phyloP scores from a whole-genome alignment of 805 yeast species.

The Myxozyma neglecta region DNA sequence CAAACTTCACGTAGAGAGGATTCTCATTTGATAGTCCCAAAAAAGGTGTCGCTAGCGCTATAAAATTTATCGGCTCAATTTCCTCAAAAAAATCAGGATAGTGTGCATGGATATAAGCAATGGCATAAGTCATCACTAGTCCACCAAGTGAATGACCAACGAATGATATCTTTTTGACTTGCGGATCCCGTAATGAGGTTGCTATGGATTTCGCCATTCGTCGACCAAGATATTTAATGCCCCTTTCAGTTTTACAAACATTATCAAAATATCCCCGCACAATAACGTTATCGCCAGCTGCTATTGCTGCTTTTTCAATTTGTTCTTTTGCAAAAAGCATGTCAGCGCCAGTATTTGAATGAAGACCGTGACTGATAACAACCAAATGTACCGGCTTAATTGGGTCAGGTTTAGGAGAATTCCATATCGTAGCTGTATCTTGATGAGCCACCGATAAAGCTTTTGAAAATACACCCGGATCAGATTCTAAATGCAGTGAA shows the following conservation, averaged over 20 bases:
- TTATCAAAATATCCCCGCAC: conserved; percentile 83
- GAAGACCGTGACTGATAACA: conserved; percentile 86
- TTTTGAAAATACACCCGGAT: conserved; percentile 29
- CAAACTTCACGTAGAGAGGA: conserved; percentile 80
- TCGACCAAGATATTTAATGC: conserved; percentile 79
- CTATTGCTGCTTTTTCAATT: conserved; percentile 54
- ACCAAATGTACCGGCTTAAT: conserved; percentile 74
- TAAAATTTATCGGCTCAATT: conserved; percentile 72
- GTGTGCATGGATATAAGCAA: conserved; percentile 65
- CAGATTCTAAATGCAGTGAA: conserved; percentile 28
- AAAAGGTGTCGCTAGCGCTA: conserved; percentile 84
- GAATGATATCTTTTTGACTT: conserved; percentile 64
- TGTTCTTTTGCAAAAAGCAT: conserved; percentile 83
- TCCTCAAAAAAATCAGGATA: conserved; percentile 69
- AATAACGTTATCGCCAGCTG: conserved; percentile 61
- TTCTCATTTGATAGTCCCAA: conserved; percentile 86
- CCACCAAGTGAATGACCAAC: conserved; percentile 96
- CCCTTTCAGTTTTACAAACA: conserved; percentile 84
- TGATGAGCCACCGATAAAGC: conserved; percentile 40
- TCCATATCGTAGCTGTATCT: conserved; percentile 76
- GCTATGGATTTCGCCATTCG: conserved; percentile 72
- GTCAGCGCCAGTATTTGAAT: conserved; percentile 86
- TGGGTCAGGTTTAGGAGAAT: conserved; percentile 55
- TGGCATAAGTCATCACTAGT: conserved; percentile 83
- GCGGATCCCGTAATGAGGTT: conserved; percentile 37